Evolutionary conservation across 176 grass and related monocot species (phyloP).

Genomic region (Guadua angustifolia): DNA sequence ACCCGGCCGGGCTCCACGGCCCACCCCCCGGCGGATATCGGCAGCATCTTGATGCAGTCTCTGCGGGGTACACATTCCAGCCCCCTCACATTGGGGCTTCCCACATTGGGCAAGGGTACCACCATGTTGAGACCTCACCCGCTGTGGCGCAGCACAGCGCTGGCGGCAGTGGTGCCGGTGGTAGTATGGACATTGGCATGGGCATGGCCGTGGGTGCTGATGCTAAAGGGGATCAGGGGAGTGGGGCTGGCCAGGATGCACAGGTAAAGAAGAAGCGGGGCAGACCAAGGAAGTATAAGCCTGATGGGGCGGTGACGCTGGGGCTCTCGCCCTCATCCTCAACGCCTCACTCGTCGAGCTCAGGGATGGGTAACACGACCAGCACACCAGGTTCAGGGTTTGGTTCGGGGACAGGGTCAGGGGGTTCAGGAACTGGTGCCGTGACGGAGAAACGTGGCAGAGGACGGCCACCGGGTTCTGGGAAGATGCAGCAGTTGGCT

Average conservation of each 20-base stretch:
- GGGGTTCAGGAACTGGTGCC: conserved; percentile 50
- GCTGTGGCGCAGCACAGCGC: conserved; percentile 32
- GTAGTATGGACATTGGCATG: conserved; percentile 43
- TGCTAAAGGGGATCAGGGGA: conserved; percentile 49
- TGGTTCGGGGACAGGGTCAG: conserved; percentile 44
- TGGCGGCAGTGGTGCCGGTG: not conserved
- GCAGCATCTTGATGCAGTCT: conserved; percentile 59
- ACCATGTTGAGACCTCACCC: conserved; percentile 50
- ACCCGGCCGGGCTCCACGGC: conserved; percentile 37
- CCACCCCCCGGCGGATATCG: conserved; percentile 34
- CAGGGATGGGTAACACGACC: conserved; percentile 39
- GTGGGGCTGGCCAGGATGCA: conserved; percentile 41
- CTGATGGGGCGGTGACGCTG: conserved; percentile 63
- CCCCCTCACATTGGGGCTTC: conserved; percentile 34
- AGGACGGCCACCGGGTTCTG: conserved; percentile 81
- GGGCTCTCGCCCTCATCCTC: conserved; percentile 52
- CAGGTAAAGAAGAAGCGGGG: conserved; percentile 76
- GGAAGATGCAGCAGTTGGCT: conserved; percentile 87
- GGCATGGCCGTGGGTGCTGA: conserved; percentile 15
- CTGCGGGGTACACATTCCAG: conserved; percentile 47
- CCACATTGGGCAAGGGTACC: conserved; percentile 53
- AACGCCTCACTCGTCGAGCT: conserved; percentile 25
- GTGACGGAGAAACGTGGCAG: conserved; percentile 68
- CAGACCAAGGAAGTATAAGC: conserved; percentile 84
- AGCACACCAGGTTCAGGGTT: conserved; percentile 60